Base-by-base conservation (phyloP, 2,329 filamentous ascomycete species). In the Diplodia mutila region DNA sequence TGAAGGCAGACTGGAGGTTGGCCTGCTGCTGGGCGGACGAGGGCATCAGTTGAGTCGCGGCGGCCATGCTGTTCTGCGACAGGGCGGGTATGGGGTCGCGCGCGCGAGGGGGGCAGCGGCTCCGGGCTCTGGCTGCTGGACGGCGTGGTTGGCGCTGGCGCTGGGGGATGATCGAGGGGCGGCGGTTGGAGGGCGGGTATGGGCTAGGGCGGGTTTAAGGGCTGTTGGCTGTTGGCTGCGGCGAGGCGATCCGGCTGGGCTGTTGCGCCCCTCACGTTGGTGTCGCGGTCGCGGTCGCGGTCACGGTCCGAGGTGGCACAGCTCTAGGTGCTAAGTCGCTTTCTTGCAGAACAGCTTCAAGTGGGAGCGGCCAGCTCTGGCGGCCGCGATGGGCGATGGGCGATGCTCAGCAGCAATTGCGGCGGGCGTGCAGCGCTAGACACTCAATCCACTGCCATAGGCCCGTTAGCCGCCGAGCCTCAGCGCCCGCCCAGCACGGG, bases 1-100 rank as follows among this genome's bases (percentile, higher is more conserved):
- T 82, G 75, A 84, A 83, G 65, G 80, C 77, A 70, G 82, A 84
- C 70, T 78, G 78, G 69, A 83, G 73, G n/a, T 18, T 37, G 46
- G 48, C 54, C 69, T 73, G 74, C 67, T 71, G 71, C 37, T 76
- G 76, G 52, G 67, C 70, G 27, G 73, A 74, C 21, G 75, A 75
- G 70, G 82, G 79, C 81, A 83, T 83, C 69, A 82, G 77, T 70
- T 81, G 80, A 29, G 77, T 78, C 57, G 74, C 76, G 54, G 77
- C 78, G 61, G 78, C 78, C 78, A 80, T 80, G 73, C 51, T 32
- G 64, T 59, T 51, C 51, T 32, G 64, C 55, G 37, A 59, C 64
- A 66, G 53, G 64, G 59, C 42, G 46, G 42, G 16, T 61, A 16
- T 25, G 39, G 55, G 49, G 49, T 49, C 59, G 59, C 59, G 59